Percentiles rank a stretch among this genome's conserved stretches.
Evolutionary conservation across 108 stramenopile species (phyloP).

Genomic region (Skeletonema marinoi): DNA sequence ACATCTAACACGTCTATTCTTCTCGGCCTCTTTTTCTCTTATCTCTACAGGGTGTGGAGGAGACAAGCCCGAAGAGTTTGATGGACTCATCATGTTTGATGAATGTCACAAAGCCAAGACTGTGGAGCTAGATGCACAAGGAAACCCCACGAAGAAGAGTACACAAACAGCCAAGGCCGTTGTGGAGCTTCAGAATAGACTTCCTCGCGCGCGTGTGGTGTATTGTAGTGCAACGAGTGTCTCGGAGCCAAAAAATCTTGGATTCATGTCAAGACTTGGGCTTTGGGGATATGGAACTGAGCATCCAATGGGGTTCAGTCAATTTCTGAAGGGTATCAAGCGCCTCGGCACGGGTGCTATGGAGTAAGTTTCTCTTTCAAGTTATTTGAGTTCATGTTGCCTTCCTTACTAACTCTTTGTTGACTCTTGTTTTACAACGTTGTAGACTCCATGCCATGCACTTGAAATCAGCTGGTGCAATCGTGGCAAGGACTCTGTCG

Average conservation of each 20-base stretch:
- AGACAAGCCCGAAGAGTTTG: slow-evolving; percentile 32
- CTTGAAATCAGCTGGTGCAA: slow-evolving; percentile 60
- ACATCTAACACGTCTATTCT: neutral
- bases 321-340: slow-evolving; percentile 56
- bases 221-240: slow-evolving; percentile 75
- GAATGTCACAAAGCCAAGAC: slow-evolving; percentile 51
- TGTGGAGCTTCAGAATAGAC: slow-evolving; percentile 60
- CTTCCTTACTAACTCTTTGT: too few species aligned
- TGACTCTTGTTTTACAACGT: too few species aligned
- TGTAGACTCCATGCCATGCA: slow-evolving; percentile 62
- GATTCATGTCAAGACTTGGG: slow-evolving; percentile 65
- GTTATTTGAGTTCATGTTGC: neutral
- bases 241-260: slow-evolving; percentile 63
- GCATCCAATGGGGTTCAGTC: slow-evolving; percentile 51
- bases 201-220: slow-evolving; percentile 72
- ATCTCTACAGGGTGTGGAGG: slow-evolving; percentile 29
- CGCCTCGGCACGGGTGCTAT: slow-evolving; percentile 64
- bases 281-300: slow-evolving; percentile 18
- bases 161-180: slow-evolving; percentile 59
- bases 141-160: slow-evolving; percentile 21
- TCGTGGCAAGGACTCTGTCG: slow-evolving; percentile 61
- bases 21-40: neutral
- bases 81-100: slow-evolving; percentile 58
- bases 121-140: slow-evolving; percentile 30
- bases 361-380: slow-evolving; percentile 34